Base-by-base conservation (phyloP, 2,329 filamentous ascomycete species). In the Penicillium sp. region DNA sequence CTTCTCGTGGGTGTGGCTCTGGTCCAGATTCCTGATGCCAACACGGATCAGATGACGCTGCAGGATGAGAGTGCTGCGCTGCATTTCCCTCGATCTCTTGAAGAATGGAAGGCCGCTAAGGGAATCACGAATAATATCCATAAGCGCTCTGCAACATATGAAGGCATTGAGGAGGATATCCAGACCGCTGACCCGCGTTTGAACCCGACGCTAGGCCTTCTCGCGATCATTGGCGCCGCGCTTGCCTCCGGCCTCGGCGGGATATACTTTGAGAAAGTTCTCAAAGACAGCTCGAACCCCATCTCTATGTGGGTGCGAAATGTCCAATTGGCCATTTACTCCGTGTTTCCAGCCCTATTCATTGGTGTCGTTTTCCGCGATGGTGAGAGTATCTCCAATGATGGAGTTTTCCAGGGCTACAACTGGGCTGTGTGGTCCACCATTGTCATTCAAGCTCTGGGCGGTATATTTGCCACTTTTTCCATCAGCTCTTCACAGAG, bases 321-420 rank as follows among this genome's bases (percentile, higher is more conserved):
- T 69, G 88, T 97, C 40, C 94, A 99, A 71, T 78, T 99, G 20
- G 92, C 91, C 1, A 90, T 97, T 67, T 99, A 96, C 76, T 96
- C 92, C 1, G 79, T 97, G 1, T 93, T 97, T 63, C 91, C 93
- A 0, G 89, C 92, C 1, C 79, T 97, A 0, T 85, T 97, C 51
- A 81, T 96, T 46, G 94, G 93, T 1, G 87, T 97, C 5, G 75
- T 95, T 2, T 89, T 90, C 75, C 89, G 91, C 58, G 94, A 99
- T 61, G 94, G 93, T 21, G 84, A 86, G 54, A 87, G 89, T 33
- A 91, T 99, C 58, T 82, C 87, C 21, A 84, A 88, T 70, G 85
- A 90, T 56, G 94, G 94, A 10, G 96, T 97, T 73, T 97, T 99
- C 62, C 88, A 89, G 51, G 94, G 94, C 2, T 99, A 97, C 75